Conservation (phyloP, 257 asterid genomes). For the Jaltomata sinuosa region DNA sequence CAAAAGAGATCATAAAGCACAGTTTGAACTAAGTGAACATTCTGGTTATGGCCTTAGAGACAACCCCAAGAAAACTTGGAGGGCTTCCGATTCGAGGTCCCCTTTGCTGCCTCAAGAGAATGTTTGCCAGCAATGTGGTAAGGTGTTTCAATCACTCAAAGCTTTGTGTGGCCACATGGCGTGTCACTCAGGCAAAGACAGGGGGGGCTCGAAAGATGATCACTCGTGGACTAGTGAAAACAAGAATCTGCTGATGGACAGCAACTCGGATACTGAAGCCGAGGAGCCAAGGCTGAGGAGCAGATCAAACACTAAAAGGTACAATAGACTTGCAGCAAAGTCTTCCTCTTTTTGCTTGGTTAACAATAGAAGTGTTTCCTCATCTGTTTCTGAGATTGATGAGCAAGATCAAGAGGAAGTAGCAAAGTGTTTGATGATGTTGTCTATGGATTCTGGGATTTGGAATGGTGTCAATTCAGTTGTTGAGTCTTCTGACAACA, state of each 20-base stretch:
- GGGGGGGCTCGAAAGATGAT: conserved; percentile 45
- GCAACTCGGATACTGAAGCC: conserved; percentile 54
- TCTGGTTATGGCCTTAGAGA: conserved; percentile 67
- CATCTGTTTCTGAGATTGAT: conserved; percentile 68
- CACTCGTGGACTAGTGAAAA: conserved; percentile 73
- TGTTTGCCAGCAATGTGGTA: conserved; percentile 90
- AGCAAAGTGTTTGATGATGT: conserved; percentile 73
- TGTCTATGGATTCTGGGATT: conserved; percentile 64
- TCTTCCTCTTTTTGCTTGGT: conserved; percentile 30
- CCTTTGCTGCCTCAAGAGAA: conserved; percentile 55
- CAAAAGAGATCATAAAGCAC: conserved; percentile 11
- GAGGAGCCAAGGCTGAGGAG: conserved; percentile 40
- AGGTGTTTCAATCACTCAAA: conserved; percentile 77
- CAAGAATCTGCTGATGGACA: conserved; percentile 46
- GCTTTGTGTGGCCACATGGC: conserved; percentile 99
- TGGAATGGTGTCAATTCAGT: conserved; percentile 59
- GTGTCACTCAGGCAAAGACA: conserved; percentile 80
- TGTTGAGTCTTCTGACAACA: conserved; percentile 85
- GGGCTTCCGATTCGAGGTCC: conserved; percentile 38
- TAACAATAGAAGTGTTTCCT: conserved; percentile 29
- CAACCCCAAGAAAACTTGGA: conserved; percentile 85
- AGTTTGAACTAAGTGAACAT: conserved; percentile 34
- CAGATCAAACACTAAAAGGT: conserved; percentile 40
- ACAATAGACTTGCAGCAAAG: conserved; percentile 34
- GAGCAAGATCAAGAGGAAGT: conserved; percentile 70